Base-by-base conservation (phyloP, 306 rosid genomes). In the Hippophae gyantsensis region DNA sequence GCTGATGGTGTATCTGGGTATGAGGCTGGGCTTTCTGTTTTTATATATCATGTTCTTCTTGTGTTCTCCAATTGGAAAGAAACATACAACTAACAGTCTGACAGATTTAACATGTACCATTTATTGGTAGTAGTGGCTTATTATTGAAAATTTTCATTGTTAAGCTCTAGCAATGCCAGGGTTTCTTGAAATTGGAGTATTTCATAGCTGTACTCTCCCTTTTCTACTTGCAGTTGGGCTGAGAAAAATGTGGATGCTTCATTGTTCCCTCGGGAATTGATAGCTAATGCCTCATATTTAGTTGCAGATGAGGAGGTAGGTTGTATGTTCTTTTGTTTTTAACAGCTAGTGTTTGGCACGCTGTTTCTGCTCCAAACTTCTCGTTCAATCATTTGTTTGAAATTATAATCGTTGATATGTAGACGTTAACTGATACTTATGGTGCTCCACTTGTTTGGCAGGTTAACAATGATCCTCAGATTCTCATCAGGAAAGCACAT, bases 1-100 rank as follows among this genome's bases (percentile, higher is more conserved):
- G 99, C 99, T 69, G 95, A 87, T 82, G 96, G 99, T 42, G 99
- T 92, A 58, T 92, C 96, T 57, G 96, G 94, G 99, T 92, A 87
- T 73, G 79, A 32, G 54, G 44, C 56, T 74, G 52, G 67, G 45
- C 65, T 48, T 18, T 60, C 38, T 65, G 7, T 3, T 10, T 58
- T 43, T 43, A 9, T 5, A 13, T 9, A 57, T 48, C 11, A 8
- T 44, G 54, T 6, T 48, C 23, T 42, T 6, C 13, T 5, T n/a
- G 9, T 13, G 13, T 0, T 27, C n/a, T 25, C 27, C 14, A 13
- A 48, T 32, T 32, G 6, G 8, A 41, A 44, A 10, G 42, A 6
- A 6, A 10, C 13, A 13, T 23, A 47, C 7, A 26, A 42, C 10
- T 41, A 48, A 11, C 9, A 40, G 49, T 32, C 1, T 6, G 27